Evolutionary conservation across 78 protist species (phyloP).

Genomic region (Chrysochromulina parva): DNA sequence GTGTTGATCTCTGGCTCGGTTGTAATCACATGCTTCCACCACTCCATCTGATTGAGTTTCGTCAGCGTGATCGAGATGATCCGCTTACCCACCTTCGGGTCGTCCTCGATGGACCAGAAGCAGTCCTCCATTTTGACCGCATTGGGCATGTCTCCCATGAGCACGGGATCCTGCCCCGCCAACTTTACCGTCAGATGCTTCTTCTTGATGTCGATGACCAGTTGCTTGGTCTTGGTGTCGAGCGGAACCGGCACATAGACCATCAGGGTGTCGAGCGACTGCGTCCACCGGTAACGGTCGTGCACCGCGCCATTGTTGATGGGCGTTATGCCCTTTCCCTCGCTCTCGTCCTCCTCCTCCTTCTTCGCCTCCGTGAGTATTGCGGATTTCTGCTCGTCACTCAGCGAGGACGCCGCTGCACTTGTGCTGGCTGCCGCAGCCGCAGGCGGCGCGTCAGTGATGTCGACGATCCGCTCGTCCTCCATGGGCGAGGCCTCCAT

Average conservation of each 20-base stretch:
- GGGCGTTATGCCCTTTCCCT: neutral
- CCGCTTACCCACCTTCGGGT: neutral
- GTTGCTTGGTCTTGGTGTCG: constrained; percentile 43
- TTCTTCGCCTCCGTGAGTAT: neutral
- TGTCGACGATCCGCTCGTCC: neutral
- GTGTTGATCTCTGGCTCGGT: constrained; percentile 57
- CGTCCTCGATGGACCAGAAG: constrained; percentile 52
- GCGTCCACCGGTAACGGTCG: constrained; percentile 48
- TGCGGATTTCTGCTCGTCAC: neutral
- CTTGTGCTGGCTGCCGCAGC: neutral
- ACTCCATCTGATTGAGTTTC: constrained; percentile 41
- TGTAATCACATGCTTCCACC: constrained; percentile 44
- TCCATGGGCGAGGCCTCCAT: neutral
- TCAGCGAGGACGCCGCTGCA: neutral
- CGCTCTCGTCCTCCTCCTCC: neutral
- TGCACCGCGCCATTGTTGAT: constrained; percentile 10
- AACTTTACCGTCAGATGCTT: neutral
- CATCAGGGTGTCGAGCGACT: constrained; percentile 36
- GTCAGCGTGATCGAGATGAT: constrained; percentile 10
- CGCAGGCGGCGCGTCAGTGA: neutral
- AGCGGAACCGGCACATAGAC: constrained; percentile 34
- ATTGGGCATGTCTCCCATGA: constrained; percentile 38
- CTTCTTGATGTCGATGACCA: neutral
- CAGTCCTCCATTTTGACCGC: constrained; percentile 23
- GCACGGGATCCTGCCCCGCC: constrained; percentile 5